Conservation (phyloP, 2,329 filamentous ascomycete species). For the Westerdykella ornata region DNA sequence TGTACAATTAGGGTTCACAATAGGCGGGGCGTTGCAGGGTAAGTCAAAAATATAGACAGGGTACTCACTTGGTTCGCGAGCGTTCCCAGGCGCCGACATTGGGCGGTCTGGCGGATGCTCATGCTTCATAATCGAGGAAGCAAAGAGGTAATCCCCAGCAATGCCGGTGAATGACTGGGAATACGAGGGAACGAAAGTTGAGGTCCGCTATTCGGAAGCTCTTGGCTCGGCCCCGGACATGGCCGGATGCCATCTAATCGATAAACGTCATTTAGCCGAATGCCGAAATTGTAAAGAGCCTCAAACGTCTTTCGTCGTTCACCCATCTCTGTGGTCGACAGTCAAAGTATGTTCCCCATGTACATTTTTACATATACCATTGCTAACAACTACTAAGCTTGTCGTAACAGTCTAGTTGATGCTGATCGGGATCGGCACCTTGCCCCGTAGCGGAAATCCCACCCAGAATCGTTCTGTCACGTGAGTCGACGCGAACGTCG, state of each 20-base stretch:
- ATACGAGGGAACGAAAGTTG: background rate
- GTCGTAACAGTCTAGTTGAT: too few relatives aligned
- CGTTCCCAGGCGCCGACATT: constrained; percentile 28
- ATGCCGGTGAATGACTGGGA: background rate
- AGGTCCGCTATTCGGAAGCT: background rate
- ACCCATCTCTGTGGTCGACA: too few relatives aligned
- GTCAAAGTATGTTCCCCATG: too few relatives aligned
- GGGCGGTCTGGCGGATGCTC: constrained; percentile 32
- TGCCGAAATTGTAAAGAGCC: background rate
- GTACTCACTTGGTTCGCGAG: constrained; percentile 17
- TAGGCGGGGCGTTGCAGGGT: background rate
- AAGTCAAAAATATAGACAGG: constrained; percentile 4
- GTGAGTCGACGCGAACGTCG: too few relatives aligned
- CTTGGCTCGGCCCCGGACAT: constrained; percentile 1
- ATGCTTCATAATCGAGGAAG: constrained; percentile 34
- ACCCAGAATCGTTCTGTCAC: too few relatives aligned
- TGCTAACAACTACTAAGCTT: too few relatives aligned
- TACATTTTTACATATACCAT: too few relatives aligned
- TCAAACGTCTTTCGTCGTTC: too few relatives aligned
- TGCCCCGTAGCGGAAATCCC: too few relatives aligned
- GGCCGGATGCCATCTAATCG: constrained; percentile 13
- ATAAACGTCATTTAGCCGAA: constrained; percentile 12
- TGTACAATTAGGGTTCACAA: constrained; percentile 1
- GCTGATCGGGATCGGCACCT: too few relatives aligned
- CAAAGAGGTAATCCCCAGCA: background rate